A percentile compares a stretch with the other conserved stretches of the same genome.
These are phyloP conservation scores for Yarrowia galli DNA, from an alignment of 1,139 yeast genomes.

Conservation along the genomic window DNA sequence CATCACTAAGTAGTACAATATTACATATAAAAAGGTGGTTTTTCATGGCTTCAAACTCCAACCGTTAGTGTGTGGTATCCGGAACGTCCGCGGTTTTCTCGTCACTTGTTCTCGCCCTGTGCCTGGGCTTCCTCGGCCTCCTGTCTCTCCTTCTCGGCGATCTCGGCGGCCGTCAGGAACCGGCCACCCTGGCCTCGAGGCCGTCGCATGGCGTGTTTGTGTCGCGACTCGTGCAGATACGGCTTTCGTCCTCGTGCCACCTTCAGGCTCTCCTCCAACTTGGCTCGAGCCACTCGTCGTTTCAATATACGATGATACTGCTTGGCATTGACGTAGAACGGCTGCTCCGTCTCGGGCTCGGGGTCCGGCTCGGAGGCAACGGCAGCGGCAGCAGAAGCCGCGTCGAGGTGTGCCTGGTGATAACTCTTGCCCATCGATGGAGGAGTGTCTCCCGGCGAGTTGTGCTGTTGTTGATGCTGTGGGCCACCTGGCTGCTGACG, in stretches of 20 bases:
- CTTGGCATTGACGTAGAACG: conserved; percentile 96
- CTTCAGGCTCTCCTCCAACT: conserved; percentile 84
- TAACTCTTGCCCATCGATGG: not conserved
- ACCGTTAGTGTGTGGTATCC: conserved; percentile 24
- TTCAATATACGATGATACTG: conserved; percentile 95
- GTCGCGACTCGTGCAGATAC: conserved; percentile 94
- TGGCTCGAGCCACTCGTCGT: conserved; percentile 92
- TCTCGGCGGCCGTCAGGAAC: conserved; percentile 94
- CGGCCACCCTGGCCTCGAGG: conserved; percentile 99
- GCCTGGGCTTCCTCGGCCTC: conserved; percentile 49
- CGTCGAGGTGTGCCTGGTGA: conserved; percentile 2
- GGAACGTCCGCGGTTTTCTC: conserved; percentile 9
- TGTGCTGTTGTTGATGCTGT: conserved; percentile 20
- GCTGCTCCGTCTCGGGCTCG: conserved; percentile 66
- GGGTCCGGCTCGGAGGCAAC: conserved; percentile 47
- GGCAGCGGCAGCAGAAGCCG: conserved; percentile 47
- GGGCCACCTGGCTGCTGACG: conserved; percentile 18
- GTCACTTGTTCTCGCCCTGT: conserved; percentile 28
- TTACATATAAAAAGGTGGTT: conserved; percentile 36
- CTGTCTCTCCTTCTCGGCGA: conserved; percentile 77
- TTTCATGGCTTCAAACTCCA: conserved; percentile 27
- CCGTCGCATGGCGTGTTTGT: conserved; percentile 98
- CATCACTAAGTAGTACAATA: conserved; percentile 38
- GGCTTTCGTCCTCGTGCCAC: conserved; percentile 93
- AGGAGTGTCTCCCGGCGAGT: conserved; percentile 17